Evolutionary conservation across 176 grass and related monocot genomes (phyloP).

Genomic region (Tillandsia fasciculata): DNA sequence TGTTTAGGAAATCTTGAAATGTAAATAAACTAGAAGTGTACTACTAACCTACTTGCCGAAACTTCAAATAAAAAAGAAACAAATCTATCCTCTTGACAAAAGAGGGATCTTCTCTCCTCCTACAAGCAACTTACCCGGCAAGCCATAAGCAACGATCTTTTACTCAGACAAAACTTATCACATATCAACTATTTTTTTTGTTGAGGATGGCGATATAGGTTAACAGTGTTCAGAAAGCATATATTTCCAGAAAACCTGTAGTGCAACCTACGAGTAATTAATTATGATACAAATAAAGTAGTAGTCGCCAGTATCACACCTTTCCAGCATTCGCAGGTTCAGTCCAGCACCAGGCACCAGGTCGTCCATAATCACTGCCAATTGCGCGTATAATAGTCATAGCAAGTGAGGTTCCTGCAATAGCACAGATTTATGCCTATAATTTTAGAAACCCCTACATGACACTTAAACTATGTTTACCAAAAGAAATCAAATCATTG

Average conservation of each 20-base stretch:
- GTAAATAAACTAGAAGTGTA: no score
- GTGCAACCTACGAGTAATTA: no score
- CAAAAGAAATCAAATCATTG: background rate
- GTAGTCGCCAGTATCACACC: constrained; percentile 26
- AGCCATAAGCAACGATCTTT: no score
- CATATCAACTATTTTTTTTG: no score
- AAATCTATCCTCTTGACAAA: no score
- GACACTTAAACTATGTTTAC: background rate
- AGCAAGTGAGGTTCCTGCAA: constrained; percentile 67
- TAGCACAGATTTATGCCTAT: constrained; percentile 7
- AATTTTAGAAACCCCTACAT: background rate
- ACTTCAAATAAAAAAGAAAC: no score
- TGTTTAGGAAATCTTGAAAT: no score
- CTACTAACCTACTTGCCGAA: no score
- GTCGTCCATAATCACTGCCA: constrained; percentile 63
- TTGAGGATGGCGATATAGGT: no score
- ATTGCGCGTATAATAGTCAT: constrained; percentile 74
- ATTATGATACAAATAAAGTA: constrained; percentile 4
- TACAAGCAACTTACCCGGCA: no score
- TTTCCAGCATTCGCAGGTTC: constrained; percentile 68
- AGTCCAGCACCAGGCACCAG: constrained; percentile 87
- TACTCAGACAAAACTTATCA: no score
- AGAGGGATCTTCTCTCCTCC: no score
- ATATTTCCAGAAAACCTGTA: background rate
- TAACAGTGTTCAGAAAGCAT: background rate